Conservation (phyloP, 345 rosid species). For the Ceriops tagal region DNA sequence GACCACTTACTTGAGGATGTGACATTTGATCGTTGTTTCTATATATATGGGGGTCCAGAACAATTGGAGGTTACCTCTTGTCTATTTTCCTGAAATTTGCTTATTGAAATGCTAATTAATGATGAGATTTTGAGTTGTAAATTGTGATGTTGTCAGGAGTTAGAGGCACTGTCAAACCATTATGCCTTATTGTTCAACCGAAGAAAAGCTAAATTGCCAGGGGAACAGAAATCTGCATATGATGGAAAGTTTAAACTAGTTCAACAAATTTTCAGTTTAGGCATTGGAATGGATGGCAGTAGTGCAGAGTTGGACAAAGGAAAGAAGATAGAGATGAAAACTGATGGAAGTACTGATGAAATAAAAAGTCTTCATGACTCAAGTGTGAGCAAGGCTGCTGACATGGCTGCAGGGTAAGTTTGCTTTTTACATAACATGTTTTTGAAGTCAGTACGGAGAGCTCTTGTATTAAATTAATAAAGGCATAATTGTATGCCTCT, state of each 20-base stretch:
- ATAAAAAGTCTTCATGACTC: slow-evolving; percentile 71
- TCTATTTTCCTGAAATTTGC: slow-evolving; percentile 19
- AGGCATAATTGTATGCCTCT: too few species aligned
- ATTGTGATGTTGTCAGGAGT: slow-evolving; percentile 58
- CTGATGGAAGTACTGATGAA: slow-evolving; percentile 64
- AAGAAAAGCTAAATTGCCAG: slow-evolving; percentile 73
- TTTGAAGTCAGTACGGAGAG: background rate
- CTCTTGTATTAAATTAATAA: background rate
- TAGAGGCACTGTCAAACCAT: slow-evolving; percentile 89
- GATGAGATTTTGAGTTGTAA: slow-evolving; percentile 17
- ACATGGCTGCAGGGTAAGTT: slow-evolving; percentile 93
- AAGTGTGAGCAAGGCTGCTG: slow-evolving; percentile 91
- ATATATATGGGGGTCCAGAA: slow-evolving; percentile 98
- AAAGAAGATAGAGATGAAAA: slow-evolving; percentile 65
- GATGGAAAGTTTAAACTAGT: slow-evolving; percentile 84
- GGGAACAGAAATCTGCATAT: slow-evolving; percentile 64
- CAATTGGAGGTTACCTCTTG: slow-evolving; percentile 71
- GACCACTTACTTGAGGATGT: slow-evolving; percentile 84
- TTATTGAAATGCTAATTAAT: slow-evolving; percentile 16
- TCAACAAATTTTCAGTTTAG: slow-evolving; percentile 68
- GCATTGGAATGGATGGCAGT: slow-evolving; percentile 48
- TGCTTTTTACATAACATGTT: background rate
- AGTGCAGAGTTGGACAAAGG: slow-evolving; percentile 66
- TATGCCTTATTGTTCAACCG: slow-evolving; percentile 75
- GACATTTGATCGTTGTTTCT: slow-evolving; percentile 95